A percentile compares a stretch with the other conserved stretches of the same genome.
Conservation (phyloP, 2,329 filamentous ascomycete species). For the Neurospora sp. region DNA sequence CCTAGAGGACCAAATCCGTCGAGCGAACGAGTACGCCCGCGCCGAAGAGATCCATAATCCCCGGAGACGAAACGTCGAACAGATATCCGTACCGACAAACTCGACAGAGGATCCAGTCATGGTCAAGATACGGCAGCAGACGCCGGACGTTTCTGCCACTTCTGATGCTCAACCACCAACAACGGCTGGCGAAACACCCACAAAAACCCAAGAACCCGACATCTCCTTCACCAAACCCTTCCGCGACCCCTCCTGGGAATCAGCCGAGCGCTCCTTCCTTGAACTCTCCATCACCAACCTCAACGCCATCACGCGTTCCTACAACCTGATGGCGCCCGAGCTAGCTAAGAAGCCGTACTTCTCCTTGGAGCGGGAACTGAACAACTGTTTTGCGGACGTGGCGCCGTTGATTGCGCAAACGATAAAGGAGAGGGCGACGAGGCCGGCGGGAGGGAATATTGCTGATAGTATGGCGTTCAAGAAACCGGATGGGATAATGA, state of each 20-base stretch:
- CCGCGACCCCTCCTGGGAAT: conserved; percentile 70
- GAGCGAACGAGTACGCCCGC: conserved; percentile 63
- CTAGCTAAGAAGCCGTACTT: conserved; percentile 92
- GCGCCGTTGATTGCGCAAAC: conserved; percentile 65
- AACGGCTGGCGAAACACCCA: not conserved
- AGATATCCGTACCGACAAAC: conserved; percentile 37
- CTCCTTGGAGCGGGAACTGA: conserved; percentile 70
- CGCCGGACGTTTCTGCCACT: not conserved
- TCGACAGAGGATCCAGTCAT: conserved; percentile 39
- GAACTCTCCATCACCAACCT: conserved; percentile 66
- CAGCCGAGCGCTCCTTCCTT: conserved; percentile 65
- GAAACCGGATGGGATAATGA: conserved; percentile 45
- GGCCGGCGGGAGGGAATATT: conserved; percentile 21
- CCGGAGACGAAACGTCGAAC: conserved; percentile 33
- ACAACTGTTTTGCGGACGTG: conserved; percentile 74
- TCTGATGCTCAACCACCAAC: not conserved
- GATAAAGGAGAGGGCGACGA: conserved; percentile 58
- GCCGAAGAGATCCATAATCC: conserved; percentile 64
- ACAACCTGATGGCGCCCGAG: conserved; percentile 90
- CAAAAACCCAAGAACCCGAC: conserved; percentile 9
- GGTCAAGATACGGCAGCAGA: conserved; percentile 30
- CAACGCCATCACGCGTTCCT: conserved; percentile 72
- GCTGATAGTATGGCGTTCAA: conserved; percentile 25
- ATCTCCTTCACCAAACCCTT: conserved; percentile 49
- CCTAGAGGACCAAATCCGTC: conserved; percentile 60